Evolutionary conservation across 306 rosid genomes (phyloP).

Genomic region (Acacia melanoxylon): DNA sequence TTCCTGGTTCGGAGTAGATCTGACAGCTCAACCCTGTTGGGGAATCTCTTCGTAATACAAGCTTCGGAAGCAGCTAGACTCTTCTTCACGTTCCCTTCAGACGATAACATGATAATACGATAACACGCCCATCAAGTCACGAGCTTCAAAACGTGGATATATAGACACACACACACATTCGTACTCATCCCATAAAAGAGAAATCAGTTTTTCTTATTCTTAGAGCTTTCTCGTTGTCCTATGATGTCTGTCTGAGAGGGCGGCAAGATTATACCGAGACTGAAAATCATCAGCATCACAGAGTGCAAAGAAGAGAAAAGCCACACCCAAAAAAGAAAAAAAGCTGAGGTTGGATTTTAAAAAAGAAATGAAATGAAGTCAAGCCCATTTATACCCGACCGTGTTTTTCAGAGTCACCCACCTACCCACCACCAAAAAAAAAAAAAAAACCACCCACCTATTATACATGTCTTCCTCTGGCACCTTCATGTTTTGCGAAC

Average conservation of each 20-base stretch:
- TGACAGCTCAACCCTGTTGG: background rate
- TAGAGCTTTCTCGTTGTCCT: background rate
- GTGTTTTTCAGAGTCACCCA: slow-evolving; percentile 14
- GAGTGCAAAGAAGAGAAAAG: background rate
- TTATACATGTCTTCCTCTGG: background rate
- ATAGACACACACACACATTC: too few relatives aligned
- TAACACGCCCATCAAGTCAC: background rate
- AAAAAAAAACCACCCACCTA: background rate
- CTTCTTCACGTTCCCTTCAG: background rate
- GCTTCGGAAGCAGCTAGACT: background rate
- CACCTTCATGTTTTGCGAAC: slow-evolving; percentile 19
- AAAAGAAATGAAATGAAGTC: background rate
- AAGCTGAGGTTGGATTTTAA: background rate
- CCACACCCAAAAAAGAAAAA: background rate
- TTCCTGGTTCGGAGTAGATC: background rate
- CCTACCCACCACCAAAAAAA: background rate
- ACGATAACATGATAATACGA: background rate
- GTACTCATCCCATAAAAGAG: background rate
- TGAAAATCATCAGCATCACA: background rate
- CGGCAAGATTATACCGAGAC: background rate
- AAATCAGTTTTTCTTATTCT: background rate
- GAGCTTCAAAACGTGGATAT: background rate
- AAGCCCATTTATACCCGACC: background rate
- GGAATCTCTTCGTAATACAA: background rate
- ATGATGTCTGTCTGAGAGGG: background rate